phyloP scores from a whole-genome alignment of 2,329 filamentous ascomycete genomes.

The Trichothecium roseum region DNA sequence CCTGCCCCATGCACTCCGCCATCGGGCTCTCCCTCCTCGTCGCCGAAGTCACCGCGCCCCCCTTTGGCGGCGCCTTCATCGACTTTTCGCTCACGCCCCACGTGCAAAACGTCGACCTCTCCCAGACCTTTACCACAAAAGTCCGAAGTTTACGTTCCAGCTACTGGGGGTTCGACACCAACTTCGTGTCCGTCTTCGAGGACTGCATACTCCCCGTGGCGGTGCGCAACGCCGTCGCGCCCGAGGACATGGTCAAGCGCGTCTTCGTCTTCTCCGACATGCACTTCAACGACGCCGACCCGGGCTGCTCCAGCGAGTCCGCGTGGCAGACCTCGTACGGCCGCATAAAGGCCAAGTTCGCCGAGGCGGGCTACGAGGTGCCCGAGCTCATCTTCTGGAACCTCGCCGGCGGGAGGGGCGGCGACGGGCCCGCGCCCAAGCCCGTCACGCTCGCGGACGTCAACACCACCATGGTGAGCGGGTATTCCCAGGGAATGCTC shows the following conservation, averaged over 20 bases:
- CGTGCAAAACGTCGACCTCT: constrained; percentile 29
- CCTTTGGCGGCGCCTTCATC: constrained; percentile 45
- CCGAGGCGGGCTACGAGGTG: constrained; percentile 42
- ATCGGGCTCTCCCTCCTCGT: constrained; percentile 47
- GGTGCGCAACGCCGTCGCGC: constrained; percentile 33
- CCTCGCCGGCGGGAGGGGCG: constrained; percentile 29
- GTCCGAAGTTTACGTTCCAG: constrained; percentile 16
- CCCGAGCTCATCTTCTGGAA: constrained; percentile 54
- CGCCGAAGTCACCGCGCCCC: constrained; percentile 38
- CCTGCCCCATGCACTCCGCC: constrained; percentile 38
- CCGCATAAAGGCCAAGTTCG: constrained; percentile 33
- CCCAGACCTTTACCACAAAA: constrained; percentile 29
- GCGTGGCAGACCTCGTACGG: constrained; percentile 37
- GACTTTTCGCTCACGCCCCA: constrained; percentile 34
- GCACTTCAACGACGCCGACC: constrained; percentile 39
- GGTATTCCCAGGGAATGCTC: constrained; percentile 47
- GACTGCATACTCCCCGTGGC: constrained; percentile 44
- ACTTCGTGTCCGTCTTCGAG: constrained; percentile 45
- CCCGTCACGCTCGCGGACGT: constrained; percentile 32
- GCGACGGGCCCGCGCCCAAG: constrained; percentile 33
- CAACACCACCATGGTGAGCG: constrained; percentile 39
- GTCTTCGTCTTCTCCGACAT: constrained; percentile 52
- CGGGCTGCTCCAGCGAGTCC: neutral
- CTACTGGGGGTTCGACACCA: constrained; percentile 32
- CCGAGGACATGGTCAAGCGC: constrained; percentile 50